Evolutionary conservation across 2,329 filamentous ascomycete species (phyloP).

Genomic region (Exophiala bonariae): DNA sequence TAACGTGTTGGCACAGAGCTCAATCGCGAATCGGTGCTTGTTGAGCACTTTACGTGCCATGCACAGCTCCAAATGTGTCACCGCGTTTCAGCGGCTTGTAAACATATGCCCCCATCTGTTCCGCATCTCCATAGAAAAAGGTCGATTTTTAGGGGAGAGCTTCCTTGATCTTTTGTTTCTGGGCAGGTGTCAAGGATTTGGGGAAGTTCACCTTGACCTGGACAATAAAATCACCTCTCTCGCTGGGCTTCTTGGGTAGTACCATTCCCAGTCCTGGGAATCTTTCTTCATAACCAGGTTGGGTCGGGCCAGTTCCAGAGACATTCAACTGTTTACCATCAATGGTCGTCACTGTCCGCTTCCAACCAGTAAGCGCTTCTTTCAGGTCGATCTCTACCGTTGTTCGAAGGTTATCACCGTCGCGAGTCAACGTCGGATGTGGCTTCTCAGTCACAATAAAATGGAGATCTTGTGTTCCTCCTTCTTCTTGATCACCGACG

Average conservation of each 20-base stretch:
- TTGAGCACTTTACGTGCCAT: too few relatives aligned
- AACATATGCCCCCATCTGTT: too few relatives aligned
- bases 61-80: too few relatives aligned
- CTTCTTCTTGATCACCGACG: slow-evolving; percentile 97
- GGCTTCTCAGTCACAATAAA: slow-evolving; percentile 95
- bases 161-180: slow-evolving; percentile 79
- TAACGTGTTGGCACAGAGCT: too few relatives aligned
- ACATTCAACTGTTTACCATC: slow-evolving; percentile 83
- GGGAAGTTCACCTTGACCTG: slow-evolving; percentile 94
- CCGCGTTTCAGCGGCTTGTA: too few relatives aligned
- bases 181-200: slow-evolving; percentile 68
- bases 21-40: too few relatives aligned
- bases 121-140: too few relatives aligned
- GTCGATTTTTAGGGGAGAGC: slow-evolving; percentile 61
- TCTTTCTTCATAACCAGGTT: slow-evolving; percentile 75
- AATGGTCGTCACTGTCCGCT: slow-evolving; percentile 85
- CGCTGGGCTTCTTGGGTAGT: slow-evolving; percentile 80
- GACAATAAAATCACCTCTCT: slow-evolving; percentile 84
- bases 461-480: slow-evolving; percentile 90
- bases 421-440: slow-evolving; percentile 79
- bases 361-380: slow-evolving; percentile 93
- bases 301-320: slow-evolving; percentile 79
- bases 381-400: slow-evolving; percentile 82
- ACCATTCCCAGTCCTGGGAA: slow-evolving; percentile 94
- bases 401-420: slow-evolving; percentile 82